Evolutionary conservation across 2,329 filamentous ascomycete species (phyloP).

Genomic region (Cordyceps javanica): DNA sequence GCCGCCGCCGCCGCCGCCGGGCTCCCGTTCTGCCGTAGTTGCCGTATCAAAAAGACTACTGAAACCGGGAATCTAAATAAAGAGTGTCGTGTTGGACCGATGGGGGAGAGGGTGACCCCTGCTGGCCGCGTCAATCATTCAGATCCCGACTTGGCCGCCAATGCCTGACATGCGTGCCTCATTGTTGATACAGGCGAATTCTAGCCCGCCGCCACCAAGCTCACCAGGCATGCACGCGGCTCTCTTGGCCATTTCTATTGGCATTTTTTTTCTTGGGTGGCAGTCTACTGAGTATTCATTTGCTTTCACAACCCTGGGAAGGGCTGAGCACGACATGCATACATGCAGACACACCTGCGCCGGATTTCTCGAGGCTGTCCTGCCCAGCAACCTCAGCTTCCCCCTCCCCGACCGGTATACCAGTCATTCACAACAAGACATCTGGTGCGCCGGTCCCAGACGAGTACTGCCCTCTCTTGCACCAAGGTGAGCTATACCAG

Average conservation of each 20-base stretch:
- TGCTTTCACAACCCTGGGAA: background rate
- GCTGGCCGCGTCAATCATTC: too few species aligned
- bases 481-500: background rate
- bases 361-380: background rate
- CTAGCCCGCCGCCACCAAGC: background rate
- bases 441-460: too few species aligned
- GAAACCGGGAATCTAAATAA: too few species aligned
- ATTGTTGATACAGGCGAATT: background rate
- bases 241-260: background rate
- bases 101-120: too few species aligned
- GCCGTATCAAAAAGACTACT: too few species aligned
- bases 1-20: too few species aligned
- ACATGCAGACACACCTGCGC: background rate
- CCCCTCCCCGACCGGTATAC: background rate
- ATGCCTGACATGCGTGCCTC: too few species aligned
- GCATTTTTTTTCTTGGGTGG: background rate
- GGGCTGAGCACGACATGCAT: slow-evolving; percentile 11
- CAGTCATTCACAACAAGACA: too few species aligned
- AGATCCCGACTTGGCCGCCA: too few species aligned
- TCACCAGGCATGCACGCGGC: background rate
- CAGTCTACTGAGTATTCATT: background rate
- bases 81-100: too few species aligned
- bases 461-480: too few species aligned
- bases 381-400: background rate
- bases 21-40: too few species aligned